Conservation (phyloP, 2,329 filamentous ascomycete genomes). For the Stagonosporopsis cucurbitacearum region DNA sequence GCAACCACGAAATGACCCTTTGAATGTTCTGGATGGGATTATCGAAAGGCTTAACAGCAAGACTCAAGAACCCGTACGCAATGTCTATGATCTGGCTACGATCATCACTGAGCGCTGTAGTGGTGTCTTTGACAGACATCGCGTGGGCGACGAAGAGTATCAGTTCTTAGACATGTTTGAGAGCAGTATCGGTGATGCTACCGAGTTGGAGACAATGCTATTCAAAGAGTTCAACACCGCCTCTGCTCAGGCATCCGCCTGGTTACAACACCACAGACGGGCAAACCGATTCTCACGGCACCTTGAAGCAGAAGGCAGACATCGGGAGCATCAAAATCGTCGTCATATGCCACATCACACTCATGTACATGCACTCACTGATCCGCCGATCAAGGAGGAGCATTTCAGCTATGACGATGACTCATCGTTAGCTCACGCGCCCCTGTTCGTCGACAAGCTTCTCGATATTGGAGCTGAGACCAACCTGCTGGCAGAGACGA, state of each 20-base stretch:
- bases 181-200: conserved; percentile 62
- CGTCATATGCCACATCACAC: conserved; percentile 36
- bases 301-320: conserved; percentile 44
- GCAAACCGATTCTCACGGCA: conserved; percentile 46
- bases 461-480: conserved; percentile 68
- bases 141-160: conserved; percentile 64
- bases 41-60: conserved; percentile 72
- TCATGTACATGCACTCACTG: conserved; percentile 35
- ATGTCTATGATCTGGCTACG: conserved; percentile 68
- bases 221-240: conserved; percentile 67
- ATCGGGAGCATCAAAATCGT: conserved; percentile 40
- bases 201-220: conserved; percentile 61
- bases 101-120: conserved; percentile 67
- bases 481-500: conserved; percentile 66
- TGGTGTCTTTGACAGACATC: conserved; percentile 66
- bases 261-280: conserved; percentile 60
- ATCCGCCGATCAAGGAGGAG: conserved; percentile 36
- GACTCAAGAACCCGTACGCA: conserved; percentile 64
- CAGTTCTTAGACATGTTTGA: conserved; percentile 74
- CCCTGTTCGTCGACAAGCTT: conserved; percentile 61
- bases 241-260: conserved; percentile 62
- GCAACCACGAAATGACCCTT: conserved; percentile 66
- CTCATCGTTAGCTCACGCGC: conserved; percentile 36
- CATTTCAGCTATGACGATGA: conserved; percentile 41
- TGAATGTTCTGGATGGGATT: conserved; percentile 68